Evolutionary conservation across 2,329 filamentous ascomycete genomes (phyloP).

Genomic region (Ciborinia camelliae): DNA sequence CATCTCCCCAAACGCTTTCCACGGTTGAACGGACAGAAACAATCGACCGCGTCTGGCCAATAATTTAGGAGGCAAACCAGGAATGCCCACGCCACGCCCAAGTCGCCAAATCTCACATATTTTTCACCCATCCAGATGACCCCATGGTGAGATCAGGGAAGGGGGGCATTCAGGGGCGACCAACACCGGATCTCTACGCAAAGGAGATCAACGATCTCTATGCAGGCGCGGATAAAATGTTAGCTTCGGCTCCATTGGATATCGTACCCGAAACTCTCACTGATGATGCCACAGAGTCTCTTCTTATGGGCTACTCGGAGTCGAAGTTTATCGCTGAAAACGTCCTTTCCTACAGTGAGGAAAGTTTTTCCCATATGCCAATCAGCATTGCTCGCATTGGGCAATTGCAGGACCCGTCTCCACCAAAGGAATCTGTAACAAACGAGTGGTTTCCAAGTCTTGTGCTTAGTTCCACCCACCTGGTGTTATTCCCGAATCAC

Average conservation of each 20-base stretch:
- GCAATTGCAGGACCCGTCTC: conserved; percentile 42
- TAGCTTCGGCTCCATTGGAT: neutral
- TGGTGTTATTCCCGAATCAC: neutral
- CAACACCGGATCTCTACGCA: conserved; percentile 34
- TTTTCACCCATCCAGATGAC: conserved; percentile 34
- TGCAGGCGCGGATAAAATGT: neutral
- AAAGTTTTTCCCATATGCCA: conserved; percentile 32
- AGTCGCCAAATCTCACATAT: conserved; percentile 32
- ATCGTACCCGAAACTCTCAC: conserved; percentile 13
- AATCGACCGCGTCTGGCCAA: conserved; percentile 31
- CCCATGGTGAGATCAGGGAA: conserved; percentile 39
- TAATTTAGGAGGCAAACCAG: conserved; percentile 35
- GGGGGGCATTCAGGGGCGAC: conserved; percentile 38
- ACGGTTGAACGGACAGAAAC: neutral
- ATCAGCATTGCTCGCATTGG: conserved; percentile 46
- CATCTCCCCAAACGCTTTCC: neutral
- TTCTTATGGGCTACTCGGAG: conserved; percentile 33
- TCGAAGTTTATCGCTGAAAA: conserved; percentile 33
- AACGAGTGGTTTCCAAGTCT: conserved; percentile 6
- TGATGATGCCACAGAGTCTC: neutral
- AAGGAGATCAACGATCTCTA: conserved; percentile 30
- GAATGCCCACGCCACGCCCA: conserved; percentile 33
- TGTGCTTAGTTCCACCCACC: neutral
- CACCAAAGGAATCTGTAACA: neutral
- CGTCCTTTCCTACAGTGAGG: conserved; percentile 43